A percentile compares a stretch with the other conserved stretches of the same genome.
Conservation (phyloP, 129 eudicot genomes). For the Cynara cardunculus region DNA sequence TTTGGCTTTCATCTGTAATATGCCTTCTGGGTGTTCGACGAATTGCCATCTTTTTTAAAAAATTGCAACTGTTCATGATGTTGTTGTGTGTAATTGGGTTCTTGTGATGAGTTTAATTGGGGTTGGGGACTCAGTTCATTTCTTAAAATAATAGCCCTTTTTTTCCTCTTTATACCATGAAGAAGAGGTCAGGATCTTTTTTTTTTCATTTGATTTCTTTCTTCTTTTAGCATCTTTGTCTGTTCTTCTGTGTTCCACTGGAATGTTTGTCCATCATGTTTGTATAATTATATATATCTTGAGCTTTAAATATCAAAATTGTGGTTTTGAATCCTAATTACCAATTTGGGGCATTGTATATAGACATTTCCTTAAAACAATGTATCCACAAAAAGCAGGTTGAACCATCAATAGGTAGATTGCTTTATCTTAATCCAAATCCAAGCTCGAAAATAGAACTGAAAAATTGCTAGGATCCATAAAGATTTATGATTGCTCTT, state of each 20-base stretch:
- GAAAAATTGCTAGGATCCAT: conserved; percentile 18
- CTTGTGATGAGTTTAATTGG: not conserved
- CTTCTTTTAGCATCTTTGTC: conserved; percentile 10
- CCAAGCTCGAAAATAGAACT: not conserved
- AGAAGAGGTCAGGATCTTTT: not conserved
- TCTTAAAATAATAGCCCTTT: not conserved
- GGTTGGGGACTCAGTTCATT: not conserved
- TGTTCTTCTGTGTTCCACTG: not conserved
- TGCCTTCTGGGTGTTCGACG: conserved; percentile 21
- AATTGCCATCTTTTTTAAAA: conserved; percentile 1
- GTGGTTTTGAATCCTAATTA: not conserved
- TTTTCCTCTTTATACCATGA: not conserved
- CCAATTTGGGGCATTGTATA: conserved; percentile 17
- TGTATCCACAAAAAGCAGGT: not conserved
- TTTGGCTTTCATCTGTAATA: not conserved
- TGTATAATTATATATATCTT: not conserved
- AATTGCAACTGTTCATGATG: not conserved
- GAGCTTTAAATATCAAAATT: not conserved
- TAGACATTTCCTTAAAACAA: not conserved
- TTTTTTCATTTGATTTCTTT: not conserved
- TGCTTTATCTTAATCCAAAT: not conserved
- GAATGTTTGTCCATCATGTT: not conserved
- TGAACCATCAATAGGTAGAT: conserved; percentile 1
- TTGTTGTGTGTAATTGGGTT: not conserved
- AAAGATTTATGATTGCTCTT: not conserved